Conservation (phyloP, 1,139 yeast genomes). For the Candida labiduridarum region DNA sequence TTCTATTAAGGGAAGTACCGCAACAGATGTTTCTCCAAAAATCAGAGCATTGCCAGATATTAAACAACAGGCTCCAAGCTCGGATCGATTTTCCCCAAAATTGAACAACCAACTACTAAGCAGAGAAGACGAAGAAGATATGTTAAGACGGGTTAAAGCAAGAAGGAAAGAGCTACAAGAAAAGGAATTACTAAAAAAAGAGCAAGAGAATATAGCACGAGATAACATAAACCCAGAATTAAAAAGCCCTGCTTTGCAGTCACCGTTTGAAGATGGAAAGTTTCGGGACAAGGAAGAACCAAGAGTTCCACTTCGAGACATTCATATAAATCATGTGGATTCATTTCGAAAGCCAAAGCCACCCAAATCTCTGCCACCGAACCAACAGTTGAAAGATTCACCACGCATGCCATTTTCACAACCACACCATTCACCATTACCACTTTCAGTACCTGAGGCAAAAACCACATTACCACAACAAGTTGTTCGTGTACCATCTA, state of each 20-base stretch:
- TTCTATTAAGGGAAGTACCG: not conserved
- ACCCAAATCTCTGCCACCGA: constrained; percentile 13
- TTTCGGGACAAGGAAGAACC: constrained; percentile 19
- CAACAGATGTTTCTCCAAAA: not conserved
- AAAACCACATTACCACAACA: constrained; percentile 5
- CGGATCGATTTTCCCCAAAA: constrained; percentile 19
- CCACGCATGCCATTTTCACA: constrained; percentile 8
- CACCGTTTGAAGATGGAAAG: constrained; percentile 13
- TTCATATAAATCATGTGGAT: constrained; percentile 15
- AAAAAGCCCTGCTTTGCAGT: constrained; percentile 1
- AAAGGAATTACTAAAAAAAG: constrained; percentile 3
- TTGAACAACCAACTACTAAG: constrained; percentile 7
- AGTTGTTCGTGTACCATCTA: constrained; percentile 5
- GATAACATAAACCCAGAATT: not conserved
- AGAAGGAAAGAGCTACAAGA: constrained; percentile 4
- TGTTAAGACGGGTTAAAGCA: constrained; percentile 28
- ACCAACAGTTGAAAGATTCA: constrained; percentile 5
- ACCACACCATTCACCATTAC: not conserved
- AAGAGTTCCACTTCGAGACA: constrained; percentile 18
- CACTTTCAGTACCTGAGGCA: constrained; percentile 1
- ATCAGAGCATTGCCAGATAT: constrained; percentile 1
- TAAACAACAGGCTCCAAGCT: constrained; percentile 18
- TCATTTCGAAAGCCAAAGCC: constrained; percentile 20
- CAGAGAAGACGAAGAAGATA: constrained; percentile 27
- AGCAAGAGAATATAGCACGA: constrained; percentile 5